Conservation (phyloP, 805 yeast genomes). For the Pichia membranifaciens region DNA sequence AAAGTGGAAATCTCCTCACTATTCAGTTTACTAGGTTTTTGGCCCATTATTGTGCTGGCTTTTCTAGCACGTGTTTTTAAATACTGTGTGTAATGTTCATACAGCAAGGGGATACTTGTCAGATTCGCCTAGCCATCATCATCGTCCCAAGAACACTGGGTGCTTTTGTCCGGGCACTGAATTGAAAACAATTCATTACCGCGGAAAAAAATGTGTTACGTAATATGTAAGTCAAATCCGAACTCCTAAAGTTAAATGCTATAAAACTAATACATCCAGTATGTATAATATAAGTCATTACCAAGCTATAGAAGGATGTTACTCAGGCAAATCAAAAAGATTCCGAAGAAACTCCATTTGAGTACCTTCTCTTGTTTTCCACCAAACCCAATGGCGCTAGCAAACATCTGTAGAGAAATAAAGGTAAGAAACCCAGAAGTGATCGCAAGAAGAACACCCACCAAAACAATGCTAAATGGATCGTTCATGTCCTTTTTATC, state of each 20-base stretch:
- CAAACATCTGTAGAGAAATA: constrained; percentile 82
- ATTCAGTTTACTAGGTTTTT: constrained; percentile 85
- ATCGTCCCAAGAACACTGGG: no score
- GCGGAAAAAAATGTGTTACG: no score
- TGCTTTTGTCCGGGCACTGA: no score
- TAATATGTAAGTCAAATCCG: no score
- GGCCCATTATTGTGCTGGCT: constrained; percentile 72
- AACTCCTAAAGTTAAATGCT: no score
- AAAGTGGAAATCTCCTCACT: constrained; percentile 83
- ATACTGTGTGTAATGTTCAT: no score
- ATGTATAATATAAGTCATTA: no score
- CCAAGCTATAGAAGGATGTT: constrained; percentile 28
- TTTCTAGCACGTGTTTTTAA: no score
- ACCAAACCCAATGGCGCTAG: constrained; percentile 74
- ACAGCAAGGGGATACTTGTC: no score
- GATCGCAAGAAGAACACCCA: constrained; percentile 60
- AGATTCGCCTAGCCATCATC: no score
- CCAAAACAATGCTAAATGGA: constrained; percentile 36
- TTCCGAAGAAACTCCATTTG: constrained; percentile 56
- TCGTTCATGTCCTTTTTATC: constrained; percentile 32
- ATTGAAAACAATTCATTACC: no score
- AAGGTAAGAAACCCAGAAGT: constrained; percentile 82
- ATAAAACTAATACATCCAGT: no score
- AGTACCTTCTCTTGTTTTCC: constrained; percentile 59
- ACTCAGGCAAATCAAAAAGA: constrained; percentile 47